Conservation (phyloP, 257 asterid genomes). For the Nicotiana obtusifolia region DNA sequence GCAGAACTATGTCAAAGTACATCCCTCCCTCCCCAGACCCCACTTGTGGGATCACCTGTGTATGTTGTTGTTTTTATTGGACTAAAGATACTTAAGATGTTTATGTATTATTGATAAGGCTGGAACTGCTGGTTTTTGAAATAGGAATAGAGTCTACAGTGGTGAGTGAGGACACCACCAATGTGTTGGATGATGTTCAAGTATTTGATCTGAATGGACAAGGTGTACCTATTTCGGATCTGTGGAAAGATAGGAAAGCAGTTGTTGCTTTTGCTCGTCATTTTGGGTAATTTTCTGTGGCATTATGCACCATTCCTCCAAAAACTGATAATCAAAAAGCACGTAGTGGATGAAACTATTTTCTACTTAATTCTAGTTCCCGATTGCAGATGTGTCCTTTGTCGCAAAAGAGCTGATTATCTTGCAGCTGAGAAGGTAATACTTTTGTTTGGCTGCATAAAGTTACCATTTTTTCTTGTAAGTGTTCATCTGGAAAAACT, state of each 20-base stretch:
- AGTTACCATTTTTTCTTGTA: neutral
- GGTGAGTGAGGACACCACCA: slow-evolving; percentile 31
- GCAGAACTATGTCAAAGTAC: too few relatives aligned
- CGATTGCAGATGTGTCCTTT: slow-evolving; percentile 77
- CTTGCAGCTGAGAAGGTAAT: slow-evolving; percentile 80
- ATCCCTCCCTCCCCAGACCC: too few relatives aligned
- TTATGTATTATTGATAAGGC: neutral
- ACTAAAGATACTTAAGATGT: neutral
- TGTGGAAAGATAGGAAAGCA: slow-evolving; percentile 95
- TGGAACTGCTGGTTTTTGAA: neutral
- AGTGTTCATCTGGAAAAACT: neutral
- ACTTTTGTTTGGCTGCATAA: neutral
- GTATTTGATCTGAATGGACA: slow-evolving; percentile 68
- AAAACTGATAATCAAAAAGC: neutral
- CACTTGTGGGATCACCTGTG: too few relatives aligned
- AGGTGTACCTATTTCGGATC: slow-evolving; percentile 56
- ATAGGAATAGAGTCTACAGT: slow-evolving; percentile 45
- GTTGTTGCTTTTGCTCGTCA: slow-evolving; percentile 98
- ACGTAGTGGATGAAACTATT: neutral
- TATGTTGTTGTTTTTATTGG: neutral
- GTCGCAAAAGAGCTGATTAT: slow-evolving; percentile 85
- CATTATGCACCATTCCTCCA: neutral
- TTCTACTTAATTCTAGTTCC: neutral
- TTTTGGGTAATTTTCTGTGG: slow-evolving; percentile 54
- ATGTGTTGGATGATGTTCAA: slow-evolving; percentile 47